A percentile compares a stretch with the other conserved stretches of the same genome.
Conservation (phyloP, 2,329 filamentous ascomycete genomes). For the Pseudogymnoascus sp. region DNA sequence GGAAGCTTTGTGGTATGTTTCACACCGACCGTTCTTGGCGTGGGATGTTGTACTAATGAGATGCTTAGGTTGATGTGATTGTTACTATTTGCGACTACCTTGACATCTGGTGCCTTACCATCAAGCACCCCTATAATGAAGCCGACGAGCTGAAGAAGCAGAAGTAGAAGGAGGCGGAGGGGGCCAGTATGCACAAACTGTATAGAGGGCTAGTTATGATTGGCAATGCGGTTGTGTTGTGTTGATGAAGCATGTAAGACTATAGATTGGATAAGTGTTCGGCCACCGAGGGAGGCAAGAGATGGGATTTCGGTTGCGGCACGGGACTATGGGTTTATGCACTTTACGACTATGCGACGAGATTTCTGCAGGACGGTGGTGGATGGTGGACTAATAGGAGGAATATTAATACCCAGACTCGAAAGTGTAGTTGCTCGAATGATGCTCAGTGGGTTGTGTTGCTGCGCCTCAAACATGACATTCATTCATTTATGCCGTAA, state of each 20-base stretch:
- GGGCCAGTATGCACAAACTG: background rate
- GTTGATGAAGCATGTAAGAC: background rate
- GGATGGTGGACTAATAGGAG: background rate
- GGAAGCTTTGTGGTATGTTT: slow-evolving; percentile 74
- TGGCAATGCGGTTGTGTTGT: background rate
- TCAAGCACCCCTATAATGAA: slow-evolving; percentile 66
- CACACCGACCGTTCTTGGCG: background rate
- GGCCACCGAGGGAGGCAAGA: background rate
- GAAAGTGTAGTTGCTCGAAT: background rate
- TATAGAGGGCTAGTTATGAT: background rate
- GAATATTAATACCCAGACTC: slow-evolving; percentile 4
- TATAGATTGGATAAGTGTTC: background rate
- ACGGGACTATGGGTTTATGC: background rate
- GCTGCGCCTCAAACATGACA: slow-evolving; percentile 1
- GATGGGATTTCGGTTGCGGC: background rate
- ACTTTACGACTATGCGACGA: slow-evolving; percentile 3
- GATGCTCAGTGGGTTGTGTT: background rate
- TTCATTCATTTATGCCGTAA: background rate
- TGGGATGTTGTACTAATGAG: slow-evolving; percentile 3
- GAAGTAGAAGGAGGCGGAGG: background rate
- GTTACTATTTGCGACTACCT: slow-evolving; percentile 96
- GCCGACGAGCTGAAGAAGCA: slow-evolving; percentile 29
- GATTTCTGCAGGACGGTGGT: background rate
- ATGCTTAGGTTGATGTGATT: slow-evolving; percentile 70
- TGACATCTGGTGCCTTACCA: slow-evolving; percentile 96